A percentile compares a stretch with the other conserved stretches of the same genome.
Evolutionary conservation across 495 filamentous ascomycete species (phyloP).

Genomic region (Hypoxylon lienhwacheense): DNA sequence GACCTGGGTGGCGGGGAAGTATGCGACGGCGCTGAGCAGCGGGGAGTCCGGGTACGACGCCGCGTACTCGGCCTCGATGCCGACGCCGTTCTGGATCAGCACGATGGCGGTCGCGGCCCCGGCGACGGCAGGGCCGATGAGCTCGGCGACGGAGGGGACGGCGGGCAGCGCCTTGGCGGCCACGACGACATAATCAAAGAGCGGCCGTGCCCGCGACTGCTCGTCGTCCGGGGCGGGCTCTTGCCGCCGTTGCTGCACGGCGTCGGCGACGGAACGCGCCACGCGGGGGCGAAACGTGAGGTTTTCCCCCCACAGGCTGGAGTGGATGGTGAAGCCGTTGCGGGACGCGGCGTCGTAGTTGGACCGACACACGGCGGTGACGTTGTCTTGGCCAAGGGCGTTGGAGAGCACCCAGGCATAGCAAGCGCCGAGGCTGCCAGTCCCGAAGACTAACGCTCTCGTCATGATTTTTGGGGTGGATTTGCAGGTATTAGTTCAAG

Average conservation of each 20-base stretch:
- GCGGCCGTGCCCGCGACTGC: constrained; percentile 16
- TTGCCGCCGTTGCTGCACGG: constrained; percentile 16
- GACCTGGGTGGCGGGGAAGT: constrained; percentile 52
- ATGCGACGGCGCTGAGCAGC: constrained; percentile 51
- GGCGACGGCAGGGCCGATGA: constrained; percentile 48
- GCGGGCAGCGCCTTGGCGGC: constrained; percentile 47
- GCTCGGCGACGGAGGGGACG: constrained; percentile 40
- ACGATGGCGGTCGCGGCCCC: constrained; percentile 49
- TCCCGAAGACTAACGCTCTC: constrained; percentile 52
- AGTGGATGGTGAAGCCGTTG: constrained; percentile 56
- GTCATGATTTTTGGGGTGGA: constrained; percentile 21
- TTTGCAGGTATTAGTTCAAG: no score
- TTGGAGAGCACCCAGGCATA: constrained; percentile 53
- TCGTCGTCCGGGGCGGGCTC: neutral
- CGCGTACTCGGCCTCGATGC: constrained; percentile 53
- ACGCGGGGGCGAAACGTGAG: constrained; percentile 45
- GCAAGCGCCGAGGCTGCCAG: constrained; percentile 56
- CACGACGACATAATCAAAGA: constrained; percentile 58
- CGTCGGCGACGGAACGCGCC: constrained; percentile 45
- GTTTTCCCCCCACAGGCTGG: constrained; percentile 47
- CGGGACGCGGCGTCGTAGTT: constrained; percentile 54
- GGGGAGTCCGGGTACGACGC: constrained; percentile 50
- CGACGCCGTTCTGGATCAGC: constrained; percentile 60
- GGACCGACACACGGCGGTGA: constrained; percentile 57
- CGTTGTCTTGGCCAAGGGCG: constrained; percentile 40